These are phyloP conservation scores for Aspergillus costaricaensis DNA, from an alignment of 2,329 filamentous ascomycete species.

Conservation along the genomic window DNA sequence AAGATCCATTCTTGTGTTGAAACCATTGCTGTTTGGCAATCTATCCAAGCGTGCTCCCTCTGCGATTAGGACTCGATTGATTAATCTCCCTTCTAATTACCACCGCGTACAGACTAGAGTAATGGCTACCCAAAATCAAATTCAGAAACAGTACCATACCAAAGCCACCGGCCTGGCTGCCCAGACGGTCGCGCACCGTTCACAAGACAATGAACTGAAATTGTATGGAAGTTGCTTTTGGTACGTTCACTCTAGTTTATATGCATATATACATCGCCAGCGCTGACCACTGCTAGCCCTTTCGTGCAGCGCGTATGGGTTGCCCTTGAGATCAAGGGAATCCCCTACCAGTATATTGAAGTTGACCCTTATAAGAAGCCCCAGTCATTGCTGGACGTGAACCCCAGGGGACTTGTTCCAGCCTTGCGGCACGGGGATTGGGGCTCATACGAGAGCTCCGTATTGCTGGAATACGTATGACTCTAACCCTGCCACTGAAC, in stretches of 20 bases:
- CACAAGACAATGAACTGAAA: slow-evolving; percentile 70
- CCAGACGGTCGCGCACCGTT: slow-evolving; percentile 68
- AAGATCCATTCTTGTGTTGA: not conserved
- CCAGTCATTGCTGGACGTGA: slow-evolving; percentile 70
- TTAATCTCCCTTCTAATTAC: slow-evolving; percentile 6
- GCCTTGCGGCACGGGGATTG: slow-evolving; percentile 76
- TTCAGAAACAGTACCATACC: slow-evolving; percentile 69
- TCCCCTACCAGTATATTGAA: slow-evolving; percentile 84
- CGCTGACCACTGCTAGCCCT: slow-evolving; percentile 54
- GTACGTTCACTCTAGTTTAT: slow-evolving; percentile 50
- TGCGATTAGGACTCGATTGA: not conserved
- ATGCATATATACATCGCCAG: slow-evolving; percentile 5
- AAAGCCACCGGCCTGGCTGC: slow-evolving; percentile 72
- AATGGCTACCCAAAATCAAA: slow-evolving; percentile 52
- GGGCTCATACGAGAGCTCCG: slow-evolving; percentile 78
- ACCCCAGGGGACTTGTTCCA: slow-evolving; percentile 74
- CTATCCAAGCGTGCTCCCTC: not conserved
- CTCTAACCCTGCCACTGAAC: not conserved
- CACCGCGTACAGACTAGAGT: slow-evolving; percentile 27
- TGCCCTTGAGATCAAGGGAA: slow-evolving; percentile 74
- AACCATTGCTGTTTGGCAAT: not conserved
- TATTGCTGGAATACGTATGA: slow-evolving; percentile 80
- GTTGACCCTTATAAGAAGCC: slow-evolving; percentile 78
- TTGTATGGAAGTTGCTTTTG: slow-evolving; percentile 84
- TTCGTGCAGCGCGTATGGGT: slow-evolving; percentile 91